These are phyloP conservation scores for Thielaviopsis punctulata DNA, from an alignment of 2,329 filamentous ascomycete genomes.

Conservation along the genomic window DNA sequence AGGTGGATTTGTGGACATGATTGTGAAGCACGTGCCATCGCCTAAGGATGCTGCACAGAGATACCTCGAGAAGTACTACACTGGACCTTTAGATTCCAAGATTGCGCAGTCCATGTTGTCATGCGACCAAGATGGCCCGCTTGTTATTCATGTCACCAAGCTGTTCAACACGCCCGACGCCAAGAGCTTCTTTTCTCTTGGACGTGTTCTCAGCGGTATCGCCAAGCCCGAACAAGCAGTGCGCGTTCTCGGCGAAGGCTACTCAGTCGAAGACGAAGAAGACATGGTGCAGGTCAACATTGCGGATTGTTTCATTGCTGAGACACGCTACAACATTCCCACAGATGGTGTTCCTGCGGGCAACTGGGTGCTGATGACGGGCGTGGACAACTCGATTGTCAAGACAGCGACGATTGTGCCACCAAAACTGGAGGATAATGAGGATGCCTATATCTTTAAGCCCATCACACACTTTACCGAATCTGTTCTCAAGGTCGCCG, in stretches of 20 bases:
- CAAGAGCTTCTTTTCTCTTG: conserved; percentile 79
- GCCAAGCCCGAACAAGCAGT: conserved; percentile 68
- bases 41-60: conserved; percentile 61
- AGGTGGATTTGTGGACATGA: conserved; percentile 87
- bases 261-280: conserved; percentile 93
- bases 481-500: conserved; percentile 92
- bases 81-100: conserved; percentile 69
- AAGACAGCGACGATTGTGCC: conserved; percentile 88
- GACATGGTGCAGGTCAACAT: conserved; percentile 85
- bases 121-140: conserved; percentile 76
- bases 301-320: conserved; percentile 71
- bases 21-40: conserved; percentile 76
- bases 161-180: conserved; percentile 81
- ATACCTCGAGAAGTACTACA: conserved; percentile 76
- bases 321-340: conserved; percentile 83
- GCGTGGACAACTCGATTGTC: conserved; percentile 94
- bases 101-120: conserved; percentile 62
- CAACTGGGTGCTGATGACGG: conserved; percentile 80
- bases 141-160: conserved; percentile 87
- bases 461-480: conserved; percentile 90
- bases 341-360: conserved; percentile 86
- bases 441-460: conserved; percentile 89
- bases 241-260: conserved; percentile 83
- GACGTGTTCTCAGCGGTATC: conserved; percentile 82
- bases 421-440: conserved; percentile 62